Base-by-base conservation (phyloP, 148 eudicot genomes). In the Beta vulgaris region DNA sequence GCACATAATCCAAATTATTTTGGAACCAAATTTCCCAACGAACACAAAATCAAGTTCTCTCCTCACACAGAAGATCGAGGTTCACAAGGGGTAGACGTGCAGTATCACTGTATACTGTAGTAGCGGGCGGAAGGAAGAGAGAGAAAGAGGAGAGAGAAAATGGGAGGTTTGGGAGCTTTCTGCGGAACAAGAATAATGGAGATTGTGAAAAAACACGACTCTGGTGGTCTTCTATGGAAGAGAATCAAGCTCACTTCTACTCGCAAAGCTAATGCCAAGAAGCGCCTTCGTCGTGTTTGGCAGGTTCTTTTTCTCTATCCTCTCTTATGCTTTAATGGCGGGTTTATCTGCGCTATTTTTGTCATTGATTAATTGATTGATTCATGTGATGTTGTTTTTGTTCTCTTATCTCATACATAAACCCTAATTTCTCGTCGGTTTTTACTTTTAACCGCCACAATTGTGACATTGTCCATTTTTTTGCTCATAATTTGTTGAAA, bases 241-340 rank as follows among this genome's bases (percentile, higher is more conserved):
- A 72, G 97, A 46, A 89, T 94, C 25, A 91, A 94, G 79, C 97
- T 94, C 71, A 90, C 98, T 13, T 18, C 93, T 70, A 94, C 97
- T 70, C 88, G 98, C 72, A 90, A 88, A 77, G 84, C 88, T 70
- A 91, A 94, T 81, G 98, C 97, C 70, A 94, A 91, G 91, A 94
- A 90, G 69, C 91, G 97, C 28, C 92, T 91, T 65, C 91, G 75
- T 77, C 90, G 98, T 79, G 96, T 94, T 82, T 88, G 96, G 96
- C 98, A 94, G 97, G 98, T 90, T 23, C 10, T 15, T 16, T 6
- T 19, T 19, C 15, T 39, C 1, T 18, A 3, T 69, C 19, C 69
- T 29, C 23, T 40, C 12, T 67, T 6, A 3, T 35, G 28, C 28
- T 32, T 25, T 36, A 6, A 37, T 64, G 13, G 16, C 35, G 44